Percentiles rank a stretch among this genome's conserved stretches.
These are phyloP conservation scores for Aspergillus hiratsukae DNA, from an alignment of 2,329 filamentous ascomycete species.

Conservation along the genomic window DNA sequence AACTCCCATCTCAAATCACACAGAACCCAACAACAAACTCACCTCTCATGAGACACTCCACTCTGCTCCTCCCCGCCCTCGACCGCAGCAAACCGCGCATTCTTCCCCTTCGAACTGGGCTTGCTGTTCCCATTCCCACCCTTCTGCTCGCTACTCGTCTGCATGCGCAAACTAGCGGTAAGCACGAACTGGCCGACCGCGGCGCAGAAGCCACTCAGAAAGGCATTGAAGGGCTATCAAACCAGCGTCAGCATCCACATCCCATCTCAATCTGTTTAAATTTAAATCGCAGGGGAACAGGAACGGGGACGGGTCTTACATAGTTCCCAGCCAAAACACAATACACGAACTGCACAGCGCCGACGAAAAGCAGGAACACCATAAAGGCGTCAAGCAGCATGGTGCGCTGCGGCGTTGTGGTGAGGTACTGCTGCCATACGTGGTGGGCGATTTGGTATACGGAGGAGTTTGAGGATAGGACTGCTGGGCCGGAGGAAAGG, in stretches of 20 bases:
- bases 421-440: conserved; percentile 73
- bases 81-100: conserved; percentile 13
- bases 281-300: neutral
- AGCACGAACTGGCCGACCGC: conserved; percentile 97
- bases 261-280: neutral
- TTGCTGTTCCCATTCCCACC: conserved; percentile 55
- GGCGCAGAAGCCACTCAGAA: conserved; percentile 89
- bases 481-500: conserved; percentile 31
- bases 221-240: conserved; percentile 90
- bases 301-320: conserved; percentile 59
- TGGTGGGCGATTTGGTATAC: conserved; percentile 58
- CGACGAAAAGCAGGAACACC: conserved; percentile 77
- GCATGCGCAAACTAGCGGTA: conserved; percentile 83
- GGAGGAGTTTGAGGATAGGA: conserved; percentile 38
- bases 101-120: conserved; percentile 38
- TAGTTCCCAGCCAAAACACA: conserved; percentile 91
- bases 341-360: conserved; percentile 88
- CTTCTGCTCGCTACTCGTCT: conserved; percentile 70
- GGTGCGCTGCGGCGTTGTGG: conserved; percentile 80
- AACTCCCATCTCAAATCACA: neutral
- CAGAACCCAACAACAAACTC: conserved; percentile 9
- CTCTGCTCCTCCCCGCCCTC: conserved; percentile 1
- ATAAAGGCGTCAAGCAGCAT: conserved; percentile 92
- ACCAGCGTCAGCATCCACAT: neutral
- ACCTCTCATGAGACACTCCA: conserved; percentile 40